Evolutionary conservation across 2,329 filamentous ascomycete species (phyloP), one percentile per base, ranked within the genome.

Genomic region (Scopulariopsis brevicaulis): DNA sequence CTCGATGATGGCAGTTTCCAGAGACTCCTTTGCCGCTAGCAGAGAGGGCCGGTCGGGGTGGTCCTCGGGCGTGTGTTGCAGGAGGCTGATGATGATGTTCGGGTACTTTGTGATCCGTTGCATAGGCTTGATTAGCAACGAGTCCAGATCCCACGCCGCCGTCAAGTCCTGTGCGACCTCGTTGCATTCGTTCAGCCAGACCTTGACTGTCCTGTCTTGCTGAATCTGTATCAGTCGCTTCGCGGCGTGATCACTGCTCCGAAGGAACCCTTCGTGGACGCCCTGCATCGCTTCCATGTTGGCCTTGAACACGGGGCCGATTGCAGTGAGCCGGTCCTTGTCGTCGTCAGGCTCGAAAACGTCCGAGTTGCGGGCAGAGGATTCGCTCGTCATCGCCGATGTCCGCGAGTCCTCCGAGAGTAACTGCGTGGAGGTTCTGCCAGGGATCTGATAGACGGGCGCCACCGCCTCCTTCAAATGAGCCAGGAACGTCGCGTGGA

Each of bases 41-140:
- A 99, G 79, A 10, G 81, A 75, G 28, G 78, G 75, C 60, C 86
- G 82, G 70, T 99, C 94, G 0, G 93, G 92, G 67, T 99, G 94
- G 62, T 91, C 86, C 11, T 79, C 72, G 0, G 89, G 86, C 0
- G 93, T 97, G 59, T 86, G 82, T 62, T 91, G 85, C 25, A 95
- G 77, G 12, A 99, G 77, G 59, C 91, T 85, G 37, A 85, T 83
- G 52, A 99, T 82, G 48, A 99, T 77, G 53, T 96, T 85, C 3
- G 91, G 91, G 67, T 97, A 99, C 67, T 96, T 96, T 37, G 93
- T 86, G 61, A 97, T 86, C 54, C 94, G 84, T 72, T 99, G 94
- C 70, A 96, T 92, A 1, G 94, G 94, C 71, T 99, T 99, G 67
- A 99, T 93, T 22, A 99, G 81, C n/a, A 99, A 77, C 0, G 94